A percentile compares a stretch with the other conserved stretches of the same genome.
These are phyloP conservation scores for Helicocarpus griseus DNA, from an alignment of 2,329 filamentous ascomycete species.

Conservation along the genomic window DNA sequence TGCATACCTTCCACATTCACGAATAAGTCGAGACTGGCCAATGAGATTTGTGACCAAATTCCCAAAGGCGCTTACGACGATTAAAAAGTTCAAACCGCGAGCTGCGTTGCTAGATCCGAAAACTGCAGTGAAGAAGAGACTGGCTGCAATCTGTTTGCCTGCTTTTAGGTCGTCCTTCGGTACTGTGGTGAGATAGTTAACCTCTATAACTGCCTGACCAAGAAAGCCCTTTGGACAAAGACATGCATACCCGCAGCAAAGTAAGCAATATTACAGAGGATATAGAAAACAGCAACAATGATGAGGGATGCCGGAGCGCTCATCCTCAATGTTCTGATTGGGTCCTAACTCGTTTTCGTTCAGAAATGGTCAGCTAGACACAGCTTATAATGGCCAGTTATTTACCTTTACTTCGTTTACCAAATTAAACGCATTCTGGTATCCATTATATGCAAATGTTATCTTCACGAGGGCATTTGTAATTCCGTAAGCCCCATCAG, in stretches of 20 bases:
- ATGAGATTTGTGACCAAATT: slow-evolving; percentile 50
- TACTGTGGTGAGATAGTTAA: slow-evolving; percentile 27
- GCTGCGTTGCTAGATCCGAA: slow-evolving; percentile 44
- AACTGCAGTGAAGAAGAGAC: slow-evolving; percentile 50
- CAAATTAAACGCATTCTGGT: slow-evolving; percentile 52
- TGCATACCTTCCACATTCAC: slow-evolving; percentile 47
- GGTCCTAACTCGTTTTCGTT: slow-evolving; percentile 28
- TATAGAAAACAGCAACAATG: slow-evolving; percentile 46
- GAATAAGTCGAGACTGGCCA: slow-evolving; percentile 46
- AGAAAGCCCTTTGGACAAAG: too few relatives aligned
- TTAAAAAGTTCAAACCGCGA: slow-evolving; percentile 48
- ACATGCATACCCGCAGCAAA: slow-evolving; percentile 36
- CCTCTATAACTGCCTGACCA: background rate
- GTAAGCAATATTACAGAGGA: slow-evolving; percentile 52
- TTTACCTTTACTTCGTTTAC: slow-evolving; percentile 51
- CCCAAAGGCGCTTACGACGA: slow-evolving; percentile 49
- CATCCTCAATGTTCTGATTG: slow-evolving; percentile 45
- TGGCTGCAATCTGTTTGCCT: slow-evolving; percentile 46
- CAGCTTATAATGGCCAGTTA: too few relatives aligned
- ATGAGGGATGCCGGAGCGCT: slow-evolving; percentile 42
- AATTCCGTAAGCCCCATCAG: slow-evolving; percentile 37
- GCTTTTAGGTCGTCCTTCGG: slow-evolving; percentile 44
- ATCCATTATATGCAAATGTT: slow-evolving; percentile 50
- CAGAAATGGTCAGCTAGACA: background rate
- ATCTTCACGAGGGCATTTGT: slow-evolving; percentile 51